phyloP scores from a whole-genome alignment of 139 green algal species.

The Tetradesmus obliquus region DNA sequence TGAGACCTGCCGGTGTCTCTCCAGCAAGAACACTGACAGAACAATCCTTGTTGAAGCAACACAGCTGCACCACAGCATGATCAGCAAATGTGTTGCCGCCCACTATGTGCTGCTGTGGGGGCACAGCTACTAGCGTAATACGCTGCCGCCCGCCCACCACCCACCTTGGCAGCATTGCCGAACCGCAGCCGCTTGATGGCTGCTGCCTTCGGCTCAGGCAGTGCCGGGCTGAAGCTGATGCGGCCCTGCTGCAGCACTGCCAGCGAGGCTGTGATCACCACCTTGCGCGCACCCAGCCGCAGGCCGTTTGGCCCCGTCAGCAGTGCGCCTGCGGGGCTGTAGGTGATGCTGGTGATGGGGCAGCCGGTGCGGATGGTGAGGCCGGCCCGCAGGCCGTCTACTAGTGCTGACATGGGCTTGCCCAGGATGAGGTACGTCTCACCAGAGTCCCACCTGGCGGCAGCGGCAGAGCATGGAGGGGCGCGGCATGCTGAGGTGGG shows the following conservation, averaged over 20 bases:
- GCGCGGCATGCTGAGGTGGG: background rate
- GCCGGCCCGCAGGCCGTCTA: constrained; percentile 58
- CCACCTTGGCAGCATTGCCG: constrained; percentile 73
- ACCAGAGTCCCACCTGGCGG: constrained; percentile 65
- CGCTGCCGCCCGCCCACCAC: background rate
- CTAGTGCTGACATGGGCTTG: constrained; percentile 63
- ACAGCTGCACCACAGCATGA: background rate
- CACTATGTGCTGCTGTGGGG: background rate
- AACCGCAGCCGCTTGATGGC: constrained; percentile 66
- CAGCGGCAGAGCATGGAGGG: background rate
- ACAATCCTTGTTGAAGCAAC: too few species aligned
- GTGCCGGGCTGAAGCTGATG: constrained; percentile 76
- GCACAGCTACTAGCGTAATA: background rate
- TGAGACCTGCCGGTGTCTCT: background rate
- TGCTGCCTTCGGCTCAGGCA: constrained; percentile 71
- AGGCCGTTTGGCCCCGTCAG: constrained; percentile 39
- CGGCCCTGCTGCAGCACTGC: constrained; percentile 56
- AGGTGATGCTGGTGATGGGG: constrained; percentile 58
- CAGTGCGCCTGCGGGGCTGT: constrained; percentile 49
- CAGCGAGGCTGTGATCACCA: constrained; percentile 70
- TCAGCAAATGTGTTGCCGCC: background rate
- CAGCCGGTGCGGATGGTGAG: constrained; percentile 58
- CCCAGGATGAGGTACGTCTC: constrained; percentile 88
- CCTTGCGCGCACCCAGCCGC: constrained; percentile 22
- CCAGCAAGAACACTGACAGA: background rate